These are phyloP conservation scores for Meira miltonrushii DNA, from an alignment of 1,284 basidiomycete genomes.

Conservation along the genomic window DNA sequence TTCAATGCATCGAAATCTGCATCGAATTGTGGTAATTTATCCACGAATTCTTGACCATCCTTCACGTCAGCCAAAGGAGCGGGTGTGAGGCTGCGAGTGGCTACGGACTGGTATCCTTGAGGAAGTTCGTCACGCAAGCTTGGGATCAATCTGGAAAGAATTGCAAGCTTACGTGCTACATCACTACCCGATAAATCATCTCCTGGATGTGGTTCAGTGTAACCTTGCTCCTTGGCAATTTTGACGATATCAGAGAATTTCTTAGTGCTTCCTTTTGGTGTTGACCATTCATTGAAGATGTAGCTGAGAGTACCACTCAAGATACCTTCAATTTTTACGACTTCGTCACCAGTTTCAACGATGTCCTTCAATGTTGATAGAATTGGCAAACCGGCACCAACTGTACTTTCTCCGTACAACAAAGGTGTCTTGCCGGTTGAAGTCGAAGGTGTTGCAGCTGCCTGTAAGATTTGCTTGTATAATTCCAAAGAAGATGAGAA, in stretches of 20 bases:
- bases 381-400: constrained; percentile 91
- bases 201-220: constrained; percentile 94
- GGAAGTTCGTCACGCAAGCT: constrained; percentile 55
- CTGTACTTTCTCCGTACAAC: constrained; percentile 85
- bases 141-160: constrained; percentile 66
- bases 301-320: constrained; percentile 95
- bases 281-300: constrained; percentile 89
- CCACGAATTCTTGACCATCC: constrained; percentile 64
- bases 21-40: constrained; percentile 77
- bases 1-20: constrained; percentile 70
- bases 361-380: constrained; percentile 86
- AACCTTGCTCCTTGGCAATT: constrained; percentile 83
- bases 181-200: constrained; percentile 95
- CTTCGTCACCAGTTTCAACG: constrained; percentile 81
- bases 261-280: constrained; percentile 53
- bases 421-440: constrained; percentile 61
- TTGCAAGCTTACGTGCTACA: constrained; percentile 93
- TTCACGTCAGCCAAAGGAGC: constrained; percentile 63
- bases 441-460: constrained; percentile 28
- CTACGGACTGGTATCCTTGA: constrained; percentile 71
- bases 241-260: constrained; percentile 84
- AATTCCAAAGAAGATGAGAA: constrained; percentile 71
- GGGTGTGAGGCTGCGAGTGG: constrained; percentile 81
- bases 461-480: constrained; percentile 64
- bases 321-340: constrained; percentile 63